These are phyloP conservation scores for Trichoderma asperellum DNA, from an alignment of 2,329 filamentous ascomycete species.

Conservation along the genomic window DNA sequence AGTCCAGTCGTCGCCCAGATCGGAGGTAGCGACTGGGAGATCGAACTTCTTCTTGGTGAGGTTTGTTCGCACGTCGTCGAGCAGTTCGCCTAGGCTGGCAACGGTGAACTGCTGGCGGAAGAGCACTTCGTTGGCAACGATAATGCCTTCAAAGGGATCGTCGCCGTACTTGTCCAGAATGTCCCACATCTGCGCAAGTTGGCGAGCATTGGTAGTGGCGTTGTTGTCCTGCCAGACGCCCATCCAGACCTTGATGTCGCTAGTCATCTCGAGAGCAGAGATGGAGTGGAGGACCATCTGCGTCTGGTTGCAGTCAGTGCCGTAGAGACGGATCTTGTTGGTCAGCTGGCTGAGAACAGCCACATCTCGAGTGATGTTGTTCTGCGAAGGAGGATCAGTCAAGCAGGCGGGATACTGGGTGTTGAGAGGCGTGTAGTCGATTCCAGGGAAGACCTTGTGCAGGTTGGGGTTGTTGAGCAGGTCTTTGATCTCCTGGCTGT, in stretches of 20 bases:
- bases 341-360: slow-evolving; percentile 90
- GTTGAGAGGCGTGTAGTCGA: slow-evolving; percentile 93
- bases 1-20: slow-evolving; percentile 88
- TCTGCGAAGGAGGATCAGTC: slow-evolving; percentile 78
- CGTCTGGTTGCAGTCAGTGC: slow-evolving; percentile 97
- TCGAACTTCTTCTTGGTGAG: slow-evolving; percentile 67
- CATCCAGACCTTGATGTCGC: slow-evolving; percentile 84
- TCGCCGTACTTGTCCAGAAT: slow-evolving; percentile 72
- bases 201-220: slow-evolving; percentile 78
- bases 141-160: slow-evolving; percentile 77
- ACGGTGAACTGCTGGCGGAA: slow-evolving; percentile 76
- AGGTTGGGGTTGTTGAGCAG: slow-evolving; percentile 80
- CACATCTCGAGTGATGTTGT: slow-evolving; percentile 90
- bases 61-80: slow-evolving; percentile 72
- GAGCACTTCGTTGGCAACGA: slow-evolving; percentile 79
- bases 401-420: slow-evolving; percentile 87
- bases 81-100: slow-evolving; percentile 63
- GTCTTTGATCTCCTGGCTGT: slow-evolving; percentile 78
- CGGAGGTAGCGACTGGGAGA: slow-evolving; percentile 82
- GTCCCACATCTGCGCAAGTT: slow-evolving; percentile 81
- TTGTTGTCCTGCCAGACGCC: slow-evolving; percentile 92
- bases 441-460: slow-evolving; percentile 91
- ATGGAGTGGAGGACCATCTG: slow-evolving; percentile 89
- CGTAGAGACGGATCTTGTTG: slow-evolving; percentile 85
- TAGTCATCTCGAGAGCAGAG: slow-evolving; percentile 69